Percentiles rank a stretch among this genome's conserved stretches.
Conservation (phyloP, 106 monocot genomes). For the Hemerocallis citrina region DNA sequence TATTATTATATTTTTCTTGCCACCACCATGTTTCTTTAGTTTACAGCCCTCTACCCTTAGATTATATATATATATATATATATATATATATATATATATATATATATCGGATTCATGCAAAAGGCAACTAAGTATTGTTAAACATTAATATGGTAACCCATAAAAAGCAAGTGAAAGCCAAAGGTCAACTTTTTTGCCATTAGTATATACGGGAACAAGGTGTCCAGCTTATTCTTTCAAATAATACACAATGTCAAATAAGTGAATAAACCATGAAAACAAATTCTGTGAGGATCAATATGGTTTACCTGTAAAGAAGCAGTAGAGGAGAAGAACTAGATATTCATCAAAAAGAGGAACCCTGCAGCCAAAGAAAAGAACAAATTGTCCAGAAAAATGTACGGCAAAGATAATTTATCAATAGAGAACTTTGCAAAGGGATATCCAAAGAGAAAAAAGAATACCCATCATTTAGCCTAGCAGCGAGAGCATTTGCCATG, state of each 20-base stretch:
- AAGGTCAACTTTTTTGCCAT: too few relatives aligned
- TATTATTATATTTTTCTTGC: too few relatives aligned
- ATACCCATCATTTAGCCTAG: conserved; percentile 81
- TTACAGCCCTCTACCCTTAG: too few relatives aligned
- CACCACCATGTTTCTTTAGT: too few relatives aligned
- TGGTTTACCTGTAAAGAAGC: conserved; percentile 62
- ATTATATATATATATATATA: too few relatives aligned
- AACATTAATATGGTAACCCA: too few relatives aligned
- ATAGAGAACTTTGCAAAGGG: background rate
- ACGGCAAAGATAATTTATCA: background rate
- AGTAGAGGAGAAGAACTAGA: conserved; percentile 64
- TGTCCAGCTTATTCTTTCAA: too few relatives aligned
- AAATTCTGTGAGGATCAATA: background rate
- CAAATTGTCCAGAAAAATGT: conserved; percentile 1
- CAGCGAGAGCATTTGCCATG: conserved; percentile 86
- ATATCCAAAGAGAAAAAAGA: background rate
- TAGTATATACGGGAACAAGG: too few relatives aligned
- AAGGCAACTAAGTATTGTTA: too few relatives aligned
- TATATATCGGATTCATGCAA: too few relatives aligned
- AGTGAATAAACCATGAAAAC: background rate
- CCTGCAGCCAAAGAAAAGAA: conserved; percentile 26
- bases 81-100: too few relatives aligned
- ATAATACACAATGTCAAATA: background rate
- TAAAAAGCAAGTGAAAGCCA: too few relatives aligned
- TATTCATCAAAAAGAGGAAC: conserved; percentile 67